Evolutionary conservation across 345 rosid genomes (phyloP).

Genomic region (Eucalyptus marginata): DNA sequence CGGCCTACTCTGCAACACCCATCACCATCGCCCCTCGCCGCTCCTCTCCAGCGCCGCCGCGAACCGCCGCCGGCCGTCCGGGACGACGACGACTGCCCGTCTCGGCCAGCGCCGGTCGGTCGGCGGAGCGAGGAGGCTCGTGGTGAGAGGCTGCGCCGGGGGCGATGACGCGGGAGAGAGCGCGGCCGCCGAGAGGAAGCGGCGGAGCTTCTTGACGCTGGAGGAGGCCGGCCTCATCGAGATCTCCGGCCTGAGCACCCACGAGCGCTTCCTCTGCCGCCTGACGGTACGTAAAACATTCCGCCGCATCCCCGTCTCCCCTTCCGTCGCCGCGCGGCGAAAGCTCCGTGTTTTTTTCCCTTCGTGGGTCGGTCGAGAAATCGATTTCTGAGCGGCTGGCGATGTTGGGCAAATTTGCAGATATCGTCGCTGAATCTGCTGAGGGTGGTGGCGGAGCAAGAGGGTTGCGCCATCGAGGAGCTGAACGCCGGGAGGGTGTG

Average conservation of each 20-base stretch:
- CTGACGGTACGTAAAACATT: conserved; percentile 40
- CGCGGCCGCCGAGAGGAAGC: not conserved
- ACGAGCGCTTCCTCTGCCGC: conserved; percentile 80
- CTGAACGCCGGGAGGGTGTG: conserved; percentile 74
- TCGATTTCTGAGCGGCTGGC: not conserved
- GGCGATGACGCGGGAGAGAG: conserved; percentile 7
- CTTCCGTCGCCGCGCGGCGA: no score
- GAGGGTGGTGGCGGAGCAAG: conserved; percentile 73
- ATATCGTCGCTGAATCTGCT: conserved; percentile 79
- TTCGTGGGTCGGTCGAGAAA: not conserved
- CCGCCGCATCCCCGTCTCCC: no score
- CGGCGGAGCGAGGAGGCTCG: not conserved
- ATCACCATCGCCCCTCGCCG: conserved; percentile 1
- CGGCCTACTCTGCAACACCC: not conserved
- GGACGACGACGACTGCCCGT: not conserved
- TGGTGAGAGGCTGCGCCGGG: conserved; percentile 8
- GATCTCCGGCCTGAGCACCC: conserved; percentile 63
- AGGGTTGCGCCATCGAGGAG: conserved; percentile 75
- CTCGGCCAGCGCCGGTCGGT: not conserved
- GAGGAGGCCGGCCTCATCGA: conserved; percentile 96
- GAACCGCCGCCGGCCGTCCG: not conserved
- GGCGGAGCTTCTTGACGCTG: conserved; percentile 40
- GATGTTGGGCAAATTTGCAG: conserved; percentile 5
- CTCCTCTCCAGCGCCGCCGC: not conserved
- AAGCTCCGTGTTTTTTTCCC: no score